Evolutionary conservation across 164 flowering plant genomes (phyloP).

Genomic region (Piper longum): DNA sequence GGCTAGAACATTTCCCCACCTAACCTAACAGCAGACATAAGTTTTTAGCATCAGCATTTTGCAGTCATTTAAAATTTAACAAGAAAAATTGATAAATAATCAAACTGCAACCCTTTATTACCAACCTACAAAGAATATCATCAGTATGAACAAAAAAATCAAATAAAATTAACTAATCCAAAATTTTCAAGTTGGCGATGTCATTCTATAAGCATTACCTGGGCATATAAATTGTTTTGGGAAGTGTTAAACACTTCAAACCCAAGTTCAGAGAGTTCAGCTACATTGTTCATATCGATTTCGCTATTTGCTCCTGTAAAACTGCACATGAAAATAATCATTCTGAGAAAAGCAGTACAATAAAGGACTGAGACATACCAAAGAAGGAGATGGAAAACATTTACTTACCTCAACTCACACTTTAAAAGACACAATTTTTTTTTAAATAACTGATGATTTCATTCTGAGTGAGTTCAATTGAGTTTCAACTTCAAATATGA

Average conservation of each 20-base stretch:
- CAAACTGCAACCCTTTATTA: neutral
- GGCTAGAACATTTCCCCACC: conserved; percentile 84
- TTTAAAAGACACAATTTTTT: too few relatives aligned
- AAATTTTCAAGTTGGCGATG: too few relatives aligned
- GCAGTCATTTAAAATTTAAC: neutral
- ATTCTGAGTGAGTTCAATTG: too few relatives aligned
- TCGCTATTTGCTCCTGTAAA: conserved; percentile 90
- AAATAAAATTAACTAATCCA: too few relatives aligned
- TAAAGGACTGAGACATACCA: neutral
- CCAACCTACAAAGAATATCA: too few relatives aligned
- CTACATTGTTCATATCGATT: conserved; percentile 57
- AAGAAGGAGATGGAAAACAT: neutral
- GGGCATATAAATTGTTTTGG: conserved; percentile 57
- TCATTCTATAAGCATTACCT: conserved; percentile 27
- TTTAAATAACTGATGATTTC: too few relatives aligned
- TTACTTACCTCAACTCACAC: too few relatives aligned
- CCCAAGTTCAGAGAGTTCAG: conserved; percentile 40
- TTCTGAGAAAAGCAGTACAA: neutral
- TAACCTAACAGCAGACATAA: conserved; percentile 44
- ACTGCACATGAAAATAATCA: conserved; percentile 26
- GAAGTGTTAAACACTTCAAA: conserved; percentile 49
- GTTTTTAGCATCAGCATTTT: conserved; percentile 2
- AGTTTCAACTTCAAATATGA: too few relatives aligned
- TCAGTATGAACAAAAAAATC: too few relatives aligned
- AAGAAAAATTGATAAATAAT: conserved; percentile 1